phyloP scores from a whole-genome alignment of 192 early-diverging fungal genomes.

The Backusella psychrophila region DNA sequence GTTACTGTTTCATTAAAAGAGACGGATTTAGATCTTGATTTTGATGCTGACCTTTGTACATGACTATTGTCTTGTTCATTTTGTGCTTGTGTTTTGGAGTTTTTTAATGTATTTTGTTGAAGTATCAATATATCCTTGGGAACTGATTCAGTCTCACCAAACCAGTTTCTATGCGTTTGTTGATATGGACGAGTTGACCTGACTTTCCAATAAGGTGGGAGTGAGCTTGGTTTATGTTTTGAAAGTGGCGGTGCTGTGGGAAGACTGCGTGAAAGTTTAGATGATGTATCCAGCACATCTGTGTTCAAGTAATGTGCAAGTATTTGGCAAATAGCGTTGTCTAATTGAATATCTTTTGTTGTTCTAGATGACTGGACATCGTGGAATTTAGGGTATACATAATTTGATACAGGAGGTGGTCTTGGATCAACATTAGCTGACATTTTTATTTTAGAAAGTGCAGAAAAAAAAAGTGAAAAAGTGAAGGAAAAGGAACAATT shows the following conservation, averaged over 20 bases:
- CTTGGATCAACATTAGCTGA: conserved; percentile 6
- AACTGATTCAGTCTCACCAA: background rate
- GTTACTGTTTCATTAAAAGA: conserved; percentile 18
- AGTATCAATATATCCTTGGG: background rate
- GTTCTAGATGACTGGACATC: conserved; percentile 4
- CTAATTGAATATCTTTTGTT: conserved; percentile 8
- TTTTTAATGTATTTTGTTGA: background rate
- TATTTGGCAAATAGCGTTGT: conserved; percentile 8
- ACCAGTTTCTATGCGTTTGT: conserved; percentile 4
- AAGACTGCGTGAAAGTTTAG: background rate
- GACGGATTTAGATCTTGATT: conserved; percentile 7
- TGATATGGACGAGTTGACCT: background rate
- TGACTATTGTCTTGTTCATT: background rate
- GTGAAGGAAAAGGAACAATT: background rate
- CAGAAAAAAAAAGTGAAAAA: background rate
- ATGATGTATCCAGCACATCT: background rate
- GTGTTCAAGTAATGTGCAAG: conserved; percentile 1
- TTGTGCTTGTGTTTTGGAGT: background rate
- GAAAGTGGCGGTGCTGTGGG: background rate
- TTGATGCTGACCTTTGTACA: background rate
- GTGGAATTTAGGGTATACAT: conserved; percentile 12
- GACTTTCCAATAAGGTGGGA: background rate
- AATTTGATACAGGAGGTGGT: conserved; percentile 9
- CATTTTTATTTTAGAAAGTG: background rate
- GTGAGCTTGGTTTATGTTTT: background rate